Conservation (phyloP, 2,329 filamentous ascomycete species). For the Aspergillus arachidicola region DNA sequence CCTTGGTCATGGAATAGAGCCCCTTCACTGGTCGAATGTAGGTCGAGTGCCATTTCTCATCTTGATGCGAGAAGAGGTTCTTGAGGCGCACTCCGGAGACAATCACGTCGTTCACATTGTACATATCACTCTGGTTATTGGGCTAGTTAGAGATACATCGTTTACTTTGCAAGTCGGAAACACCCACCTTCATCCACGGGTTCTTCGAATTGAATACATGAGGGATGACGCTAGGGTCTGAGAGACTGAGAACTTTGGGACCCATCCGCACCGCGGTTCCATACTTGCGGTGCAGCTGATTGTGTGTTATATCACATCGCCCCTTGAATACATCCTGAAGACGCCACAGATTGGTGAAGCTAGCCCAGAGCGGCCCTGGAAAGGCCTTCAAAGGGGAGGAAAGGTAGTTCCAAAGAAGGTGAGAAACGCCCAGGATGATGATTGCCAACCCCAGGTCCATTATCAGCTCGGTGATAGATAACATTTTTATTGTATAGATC, state of each 20-base stretch:
- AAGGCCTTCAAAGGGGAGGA: slow-evolving; percentile 10
- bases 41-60: slow-evolving; percentile 30
- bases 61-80: slow-evolving; percentile 30
- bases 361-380: slow-evolving; percentile 12
- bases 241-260: slow-evolving; percentile 73
- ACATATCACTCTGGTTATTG: slow-evolving; percentile 28
- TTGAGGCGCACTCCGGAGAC: slow-evolving; percentile 28
- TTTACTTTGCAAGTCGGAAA: not conserved
- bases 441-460: not conserved
- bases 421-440: not conserved
- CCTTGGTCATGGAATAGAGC: slow-evolving; percentile 31
- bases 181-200: slow-evolving; percentile 30
- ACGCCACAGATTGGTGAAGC: slow-evolving; percentile 15
- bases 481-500: not conserved
- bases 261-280: slow-evolving; percentile 75
- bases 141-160: not conserved
- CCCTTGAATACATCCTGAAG: slow-evolving; percentile 11
- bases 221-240: slow-evolving; percentile 72
- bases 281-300: slow-evolving; percentile 65
- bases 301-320: slow-evolving; percentile 11
- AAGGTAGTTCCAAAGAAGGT: not conserved
- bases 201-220: slow-evolving; percentile 79
- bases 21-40: slow-evolving; percentile 27
- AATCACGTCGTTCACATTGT: slow-evolving; percentile 30
- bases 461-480: not conserved